A percentile compares a stretch with the other conserved stretches of the same genome.
These are phyloP conservation scores for Lentinula raphanica DNA, from an alignment of 768 basidiomycete species.

Conservation along the genomic window DNA sequence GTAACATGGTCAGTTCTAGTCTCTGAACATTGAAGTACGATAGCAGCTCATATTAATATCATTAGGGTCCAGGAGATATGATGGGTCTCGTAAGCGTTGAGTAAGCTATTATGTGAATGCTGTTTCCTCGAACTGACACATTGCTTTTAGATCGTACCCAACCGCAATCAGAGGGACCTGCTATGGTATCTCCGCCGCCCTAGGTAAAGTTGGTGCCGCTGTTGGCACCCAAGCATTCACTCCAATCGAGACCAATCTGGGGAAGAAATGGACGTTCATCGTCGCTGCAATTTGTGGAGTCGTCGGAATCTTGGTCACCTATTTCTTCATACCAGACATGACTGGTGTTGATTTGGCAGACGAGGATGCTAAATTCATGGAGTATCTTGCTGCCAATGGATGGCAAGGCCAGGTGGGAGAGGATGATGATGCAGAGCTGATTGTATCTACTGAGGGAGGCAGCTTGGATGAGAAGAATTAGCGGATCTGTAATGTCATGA, in stretches of 20 bases:
- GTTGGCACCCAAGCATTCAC: conserved; percentile 67
- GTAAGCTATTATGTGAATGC: conserved; percentile 29
- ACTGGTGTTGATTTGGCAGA: conserved; percentile 62
- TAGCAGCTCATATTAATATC: neutral
- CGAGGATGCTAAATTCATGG: conserved; percentile 58
- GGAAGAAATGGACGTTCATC: conserved; percentile 68
- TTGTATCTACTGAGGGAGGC: neutral
- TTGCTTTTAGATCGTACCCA: conserved; percentile 45
- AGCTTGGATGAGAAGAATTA: conserved; percentile 1
- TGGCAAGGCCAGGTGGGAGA: conserved; percentile 59
- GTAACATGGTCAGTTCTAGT: conserved; percentile 46
- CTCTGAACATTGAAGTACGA: neutral
- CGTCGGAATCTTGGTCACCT: conserved; percentile 57
- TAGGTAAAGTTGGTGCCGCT: conserved; percentile 63
- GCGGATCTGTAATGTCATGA: neutral
- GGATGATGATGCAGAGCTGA: conserved; percentile 9
- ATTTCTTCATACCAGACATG: conserved; percentile 65
- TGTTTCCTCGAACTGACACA: conserved; percentile 4
- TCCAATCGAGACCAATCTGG: conserved; percentile 63
- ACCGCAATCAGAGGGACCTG: conserved; percentile 66
- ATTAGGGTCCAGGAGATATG: conserved; percentile 69
- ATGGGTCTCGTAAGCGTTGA: conserved; percentile 61
- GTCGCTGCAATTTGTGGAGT: conserved; percentile 66
- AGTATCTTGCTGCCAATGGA: conserved; percentile 56
- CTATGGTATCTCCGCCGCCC: conserved; percentile 63